Conservation (phyloP, 345 rosid genomes). For the Euphorbia tirucalli region DNA sequence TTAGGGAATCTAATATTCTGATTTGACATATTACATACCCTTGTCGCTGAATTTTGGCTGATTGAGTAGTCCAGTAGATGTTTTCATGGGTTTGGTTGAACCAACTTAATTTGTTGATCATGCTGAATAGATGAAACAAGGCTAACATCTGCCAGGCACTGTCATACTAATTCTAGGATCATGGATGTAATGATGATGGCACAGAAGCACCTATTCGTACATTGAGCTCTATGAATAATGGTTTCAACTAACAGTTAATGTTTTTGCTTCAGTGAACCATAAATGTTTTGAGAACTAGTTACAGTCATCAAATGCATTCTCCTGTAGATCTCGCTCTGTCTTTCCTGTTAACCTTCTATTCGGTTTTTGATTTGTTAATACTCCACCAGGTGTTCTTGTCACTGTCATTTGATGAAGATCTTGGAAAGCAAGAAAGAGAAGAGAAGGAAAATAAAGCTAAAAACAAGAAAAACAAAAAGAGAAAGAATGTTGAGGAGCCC, state of each 20-base stretch:
- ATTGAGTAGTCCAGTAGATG: background rate
- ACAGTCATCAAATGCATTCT: background rate
- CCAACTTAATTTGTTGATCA: background rate
- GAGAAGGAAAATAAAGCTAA: slow-evolving; percentile 41
- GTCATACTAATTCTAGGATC: background rate
- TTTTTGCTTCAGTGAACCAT: background rate
- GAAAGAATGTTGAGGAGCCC: slow-evolving; percentile 55
- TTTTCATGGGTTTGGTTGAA: background rate
- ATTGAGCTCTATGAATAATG: background rate
- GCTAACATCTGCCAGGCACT: background rate
- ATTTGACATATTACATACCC: background rate
- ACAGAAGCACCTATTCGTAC: background rate
- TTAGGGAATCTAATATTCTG: background rate
- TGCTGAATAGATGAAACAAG: too few species aligned
- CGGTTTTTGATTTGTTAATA: background rate
- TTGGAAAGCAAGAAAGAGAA: slow-evolving; percentile 42
- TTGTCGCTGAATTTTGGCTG: background rate
- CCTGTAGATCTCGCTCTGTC: background rate
- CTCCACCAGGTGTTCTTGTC: slow-evolving; percentile 72
- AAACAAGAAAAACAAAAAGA: slow-evolving; percentile 53
- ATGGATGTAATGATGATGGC: background rate
- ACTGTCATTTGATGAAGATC: slow-evolving; percentile 77
- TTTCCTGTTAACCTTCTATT: background rate
- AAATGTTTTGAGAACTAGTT: background rate
- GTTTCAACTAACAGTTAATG: background rate